A percentile compares a stretch with the other conserved stretches of the same genome.
phyloP scores from a whole-genome alignment of 495 filamentous ascomycete species.

The Staphylotrichum tortipilum region DNA sequence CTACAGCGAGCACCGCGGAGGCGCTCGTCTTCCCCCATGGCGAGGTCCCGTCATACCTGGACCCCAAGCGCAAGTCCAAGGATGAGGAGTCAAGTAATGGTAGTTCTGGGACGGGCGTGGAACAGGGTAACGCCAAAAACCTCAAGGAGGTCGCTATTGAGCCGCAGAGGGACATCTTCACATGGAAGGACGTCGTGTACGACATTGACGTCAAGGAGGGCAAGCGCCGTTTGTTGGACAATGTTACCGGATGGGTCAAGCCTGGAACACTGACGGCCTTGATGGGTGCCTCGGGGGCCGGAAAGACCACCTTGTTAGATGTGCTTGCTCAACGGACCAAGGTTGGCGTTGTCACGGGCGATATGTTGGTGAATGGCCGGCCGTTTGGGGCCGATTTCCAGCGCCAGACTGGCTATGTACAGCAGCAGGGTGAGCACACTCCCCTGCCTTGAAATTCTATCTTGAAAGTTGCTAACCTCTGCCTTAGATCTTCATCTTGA shows the following conservation, averaged over 20 bases:
- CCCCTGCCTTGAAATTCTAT: too few species aligned
- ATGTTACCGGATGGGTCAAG: conserved; percentile 67
- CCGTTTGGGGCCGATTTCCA: conserved; percentile 64
- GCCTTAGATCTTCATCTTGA: conserved; percentile 62
- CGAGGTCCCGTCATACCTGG: conserved; percentile 14
- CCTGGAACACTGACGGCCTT: conserved; percentile 71
- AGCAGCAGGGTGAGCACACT: conserved; percentile 65
- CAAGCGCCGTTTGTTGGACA: conserved; percentile 52
- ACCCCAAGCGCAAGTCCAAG: conserved; percentile 12
- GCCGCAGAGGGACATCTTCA: conserved; percentile 47
- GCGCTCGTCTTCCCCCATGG: conserved; percentile 26
- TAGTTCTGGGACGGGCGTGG: neutral
- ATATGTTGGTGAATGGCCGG: conserved; percentile 65
- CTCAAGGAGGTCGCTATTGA: conserved; percentile 33
- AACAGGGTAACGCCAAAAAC: conserved; percentile 1
- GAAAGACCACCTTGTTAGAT: conserved; percentile 60
- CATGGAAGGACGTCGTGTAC: conserved; percentile 54
- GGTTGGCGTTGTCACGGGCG: conserved; percentile 61
- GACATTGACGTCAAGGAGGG: conserved; percentile 57
- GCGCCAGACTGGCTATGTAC: conserved; percentile 78
- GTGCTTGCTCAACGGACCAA: conserved; percentile 64
- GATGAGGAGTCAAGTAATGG: conserved; percentile 31
- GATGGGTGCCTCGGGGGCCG: conserved; percentile 78
- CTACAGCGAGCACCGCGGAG: conserved; percentile 20
- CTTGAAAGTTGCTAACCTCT: neutral